Evolutionary conservation across 805 yeast genomes (phyloP).

Genomic region (Cyberlindnera subsufficiens): DNA sequence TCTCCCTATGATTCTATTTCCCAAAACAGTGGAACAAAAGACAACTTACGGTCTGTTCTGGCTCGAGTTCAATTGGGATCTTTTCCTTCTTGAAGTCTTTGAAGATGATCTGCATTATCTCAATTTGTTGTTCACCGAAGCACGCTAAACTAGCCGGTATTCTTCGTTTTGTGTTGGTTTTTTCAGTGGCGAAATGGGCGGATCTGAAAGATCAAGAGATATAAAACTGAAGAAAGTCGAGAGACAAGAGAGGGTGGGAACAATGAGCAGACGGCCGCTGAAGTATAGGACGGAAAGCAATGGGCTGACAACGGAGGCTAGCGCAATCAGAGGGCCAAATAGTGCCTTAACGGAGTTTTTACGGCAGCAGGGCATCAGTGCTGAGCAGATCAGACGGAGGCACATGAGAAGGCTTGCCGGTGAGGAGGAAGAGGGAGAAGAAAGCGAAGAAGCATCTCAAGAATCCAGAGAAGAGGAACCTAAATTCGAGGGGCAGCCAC

Average conservation of each 20-base stretch:
- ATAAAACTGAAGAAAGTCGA: background rate
- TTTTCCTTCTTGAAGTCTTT: conserved; percentile 92
- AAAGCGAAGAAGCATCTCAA: conserved; percentile 14
- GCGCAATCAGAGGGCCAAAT: conserved; percentile 51
- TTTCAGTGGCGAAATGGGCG: conserved; percentile 3
- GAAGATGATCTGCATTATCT: conserved; percentile 69
- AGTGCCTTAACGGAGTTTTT: conserved; percentile 88
- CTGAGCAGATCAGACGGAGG: conserved; percentile 62
- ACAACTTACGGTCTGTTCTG: conserved; percentile 53
- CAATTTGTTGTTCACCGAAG: background rate
- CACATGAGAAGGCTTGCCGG: conserved; percentile 29
- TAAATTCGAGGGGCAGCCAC: conserved; percentile 18
- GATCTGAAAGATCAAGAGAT: background rate
- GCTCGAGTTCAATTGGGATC: conserved; percentile 72
- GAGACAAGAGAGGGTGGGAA: background rate
- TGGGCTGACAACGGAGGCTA: conserved; percentile 13
- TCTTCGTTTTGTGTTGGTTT: background rate
- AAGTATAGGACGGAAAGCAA: conserved; percentile 18
- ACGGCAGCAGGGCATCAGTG: conserved; percentile 82
- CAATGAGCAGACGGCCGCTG: conserved; percentile 24
- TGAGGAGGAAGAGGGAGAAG: conserved; percentile 1
- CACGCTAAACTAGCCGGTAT: background rate
- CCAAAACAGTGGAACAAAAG: background rate
- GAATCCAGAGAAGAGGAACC: conserved; percentile 24
- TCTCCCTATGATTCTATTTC: background rate